Base-by-base conservation (phyloP, 257 asterid species). In the Solanum rostratum region DNA sequence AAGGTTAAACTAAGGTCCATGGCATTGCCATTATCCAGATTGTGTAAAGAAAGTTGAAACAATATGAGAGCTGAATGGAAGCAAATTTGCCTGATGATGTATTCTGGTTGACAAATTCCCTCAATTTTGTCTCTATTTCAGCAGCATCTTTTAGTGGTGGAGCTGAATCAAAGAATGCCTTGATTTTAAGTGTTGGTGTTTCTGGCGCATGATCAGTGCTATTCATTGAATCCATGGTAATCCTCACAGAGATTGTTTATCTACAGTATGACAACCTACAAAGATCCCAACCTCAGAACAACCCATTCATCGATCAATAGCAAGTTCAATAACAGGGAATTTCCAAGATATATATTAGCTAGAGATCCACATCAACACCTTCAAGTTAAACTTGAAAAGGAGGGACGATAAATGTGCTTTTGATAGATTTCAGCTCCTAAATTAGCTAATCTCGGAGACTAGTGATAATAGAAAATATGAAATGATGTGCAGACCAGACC, bases 81-180 rank as follows among this genome's bases (percentile, higher is more conserved):
- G 81, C 11, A 81, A 84, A 84, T 91, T 88, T 90, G 80, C 98
- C 97, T 81, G 93, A 59, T 80, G 81, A 59, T 41, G 87, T 84
- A 83, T 85, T 90, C 59, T 81, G 90, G 29, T 76, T 65, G 2
- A 90, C 63, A 84, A 96, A 94, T 71, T 90, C 96, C 81, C 91
- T 87, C 20, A 93, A 46, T 81, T 88, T 91, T 52, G 80, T 86
- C 82, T 86, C 90, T 89, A 90, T 89, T 78, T 91, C 92, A 43
- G 87, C 90, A 53, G 82, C 91, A 87, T 93, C 93, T 88, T 90
- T 92, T 60, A 96, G 89, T 79, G 98, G 91, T 82, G 99, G 98
- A 49, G 98, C 95, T 43, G 98, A 94, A 78, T 91, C 92, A 85
- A 96, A 95, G 94, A 96, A 96, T 33, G 92, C 87, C 69, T 90